Evolutionary conservation across 805 yeast genomes (phyloP).

Genomic region (Lipomyces lipofer): DNA sequence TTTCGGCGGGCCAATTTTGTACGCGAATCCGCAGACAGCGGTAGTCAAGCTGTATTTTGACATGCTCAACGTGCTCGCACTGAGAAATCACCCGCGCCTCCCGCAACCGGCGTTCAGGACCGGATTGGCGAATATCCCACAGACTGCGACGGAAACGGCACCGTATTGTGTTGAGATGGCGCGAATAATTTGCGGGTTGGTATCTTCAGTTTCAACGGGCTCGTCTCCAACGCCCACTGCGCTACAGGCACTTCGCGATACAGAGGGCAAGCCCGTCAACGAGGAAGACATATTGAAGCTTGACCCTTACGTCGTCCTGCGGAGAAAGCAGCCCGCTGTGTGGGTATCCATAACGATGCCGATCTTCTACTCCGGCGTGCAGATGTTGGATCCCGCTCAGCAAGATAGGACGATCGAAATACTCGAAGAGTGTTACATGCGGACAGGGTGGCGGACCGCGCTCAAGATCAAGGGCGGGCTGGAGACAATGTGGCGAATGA

Average conservation of each 20-base stretch:
- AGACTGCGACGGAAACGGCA: conserved; percentile 2
- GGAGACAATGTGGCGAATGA: conserved; percentile 8
- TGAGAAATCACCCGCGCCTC: conserved; percentile 18
- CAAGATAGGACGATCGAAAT: conserved; percentile 9
- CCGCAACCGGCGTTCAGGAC: conserved; percentile 8
- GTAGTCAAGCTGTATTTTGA: conserved; percentile 11
- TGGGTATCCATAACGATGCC: conserved; percentile 19
- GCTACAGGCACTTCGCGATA: neutral
- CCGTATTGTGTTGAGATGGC: conserved; percentile 8
- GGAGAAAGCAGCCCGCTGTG: neutral
- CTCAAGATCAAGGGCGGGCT: conserved; percentile 11
- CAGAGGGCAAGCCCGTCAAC: neutral
- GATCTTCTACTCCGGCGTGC: conserved; percentile 18
- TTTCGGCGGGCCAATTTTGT: conserved; percentile 11
- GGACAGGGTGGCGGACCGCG: conserved; percentile 21
- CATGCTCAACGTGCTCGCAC: conserved; percentile 8
- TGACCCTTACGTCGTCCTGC: neutral
- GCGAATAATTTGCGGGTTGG: conserved; percentile 10
- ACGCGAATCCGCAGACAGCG: conserved; percentile 2
- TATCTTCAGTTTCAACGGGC: too few species aligned
- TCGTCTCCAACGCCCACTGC: neutral
- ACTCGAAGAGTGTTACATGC: conserved; percentile 3
- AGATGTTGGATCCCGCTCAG: conserved; percentile 7
- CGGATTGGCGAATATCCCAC: conserved; percentile 13
- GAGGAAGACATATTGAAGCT: neutral